Conservation (phyloP, 176 grass and related monocot species). For the Eremochloa ophiuroides region DNA sequence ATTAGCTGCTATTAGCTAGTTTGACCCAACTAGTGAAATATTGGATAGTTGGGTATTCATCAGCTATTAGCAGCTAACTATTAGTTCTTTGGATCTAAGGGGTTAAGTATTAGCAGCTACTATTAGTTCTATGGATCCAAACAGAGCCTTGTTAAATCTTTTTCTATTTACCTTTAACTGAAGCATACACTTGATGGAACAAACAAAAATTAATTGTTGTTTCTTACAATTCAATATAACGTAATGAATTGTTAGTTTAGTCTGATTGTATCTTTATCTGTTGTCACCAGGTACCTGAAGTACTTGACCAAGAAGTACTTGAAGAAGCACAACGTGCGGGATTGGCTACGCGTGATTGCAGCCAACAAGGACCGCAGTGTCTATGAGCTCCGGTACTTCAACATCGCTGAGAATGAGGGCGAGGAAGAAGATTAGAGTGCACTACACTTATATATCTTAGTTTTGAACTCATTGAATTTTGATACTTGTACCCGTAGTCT, state of each 20-base stretch:
- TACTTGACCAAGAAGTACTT: slow-evolving; percentile 95
- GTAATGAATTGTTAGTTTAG: not conserved
- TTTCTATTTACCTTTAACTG: not conserved
- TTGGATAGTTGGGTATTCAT: no score
- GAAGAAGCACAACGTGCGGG: slow-evolving; percentile 89
- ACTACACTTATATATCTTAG: slow-evolving; percentile 22
- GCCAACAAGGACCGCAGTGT: slow-evolving; percentile 74
- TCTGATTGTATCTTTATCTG: not conserved
- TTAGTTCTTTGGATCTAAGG: not conserved
- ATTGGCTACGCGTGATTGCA: slow-evolving; percentile 82
- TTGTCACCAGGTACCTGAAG: slow-evolving; percentile 65
- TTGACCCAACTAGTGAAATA: no score
- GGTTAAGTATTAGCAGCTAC: no score
- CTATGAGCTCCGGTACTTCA: slow-evolving; percentile 86
- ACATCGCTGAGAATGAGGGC: slow-evolving; percentile 84
- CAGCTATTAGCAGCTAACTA: no score
- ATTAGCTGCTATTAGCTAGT: no score
- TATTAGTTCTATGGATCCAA: no score
- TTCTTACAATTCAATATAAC: not conserved
- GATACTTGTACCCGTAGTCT: slow-evolving; percentile 36
- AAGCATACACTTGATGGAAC: not conserved
- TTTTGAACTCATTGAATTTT: slow-evolving; percentile 40
- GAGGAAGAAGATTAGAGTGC: slow-evolving; percentile 77
- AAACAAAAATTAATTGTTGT: not conserved
- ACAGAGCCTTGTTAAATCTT: not conserved